A percentile compares a stretch with the other conserved stretches of the same genome.
Conservation (phyloP, 1,284 basidiomycete species). For the Malassezia sympodialis region DNA sequence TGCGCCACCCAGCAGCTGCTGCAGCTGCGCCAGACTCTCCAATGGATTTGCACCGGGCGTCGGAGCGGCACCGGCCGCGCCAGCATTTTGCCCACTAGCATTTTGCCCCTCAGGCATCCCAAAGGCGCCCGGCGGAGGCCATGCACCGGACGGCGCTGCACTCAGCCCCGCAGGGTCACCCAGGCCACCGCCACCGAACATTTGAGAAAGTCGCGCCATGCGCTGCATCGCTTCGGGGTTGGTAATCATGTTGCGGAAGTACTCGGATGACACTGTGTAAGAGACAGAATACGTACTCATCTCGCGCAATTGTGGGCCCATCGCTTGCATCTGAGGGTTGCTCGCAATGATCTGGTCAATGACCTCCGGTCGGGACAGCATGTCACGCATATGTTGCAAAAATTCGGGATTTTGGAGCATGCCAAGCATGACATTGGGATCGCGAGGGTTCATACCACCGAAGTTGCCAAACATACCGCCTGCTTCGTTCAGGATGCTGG, state of each 20-base stretch:
- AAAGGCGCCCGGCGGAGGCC: constrained; percentile 35
- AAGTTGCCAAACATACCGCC: constrained; percentile 35
- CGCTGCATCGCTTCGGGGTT: constrained; percentile 42
- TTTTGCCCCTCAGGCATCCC: constrained; percentile 11
- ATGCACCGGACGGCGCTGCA: constrained; percentile 19
- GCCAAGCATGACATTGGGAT: constrained; percentile 44
- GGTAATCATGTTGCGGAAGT: constrained; percentile 41
- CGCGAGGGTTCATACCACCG: constrained; percentile 40
- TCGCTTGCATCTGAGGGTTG: constrained; percentile 37
- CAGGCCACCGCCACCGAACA: constrained; percentile 25
- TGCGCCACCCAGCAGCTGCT: constrained; percentile 18
- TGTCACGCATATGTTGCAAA: constrained; percentile 38
- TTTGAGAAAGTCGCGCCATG: constrained; percentile 32
- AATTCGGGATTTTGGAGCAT: constrained; percentile 42
- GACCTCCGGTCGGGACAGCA: constrained; percentile 39
- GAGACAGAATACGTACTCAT: constrained; percentile 17
- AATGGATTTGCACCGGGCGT: background rate
- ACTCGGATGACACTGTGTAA: constrained; percentile 30
- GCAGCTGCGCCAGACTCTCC: constrained; percentile 2
- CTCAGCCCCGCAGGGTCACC: constrained; percentile 15
- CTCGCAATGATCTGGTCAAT: constrained; percentile 43
- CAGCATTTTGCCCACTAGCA: background rate
- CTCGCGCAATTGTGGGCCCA: constrained; percentile 39
- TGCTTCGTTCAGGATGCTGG: constrained; percentile 32
- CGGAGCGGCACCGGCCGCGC: constrained; percentile 8